phyloP scores from a whole-genome alignment of 2,329 filamentous ascomycete species.

The Stagonosporopsis tanaceti region DNA sequence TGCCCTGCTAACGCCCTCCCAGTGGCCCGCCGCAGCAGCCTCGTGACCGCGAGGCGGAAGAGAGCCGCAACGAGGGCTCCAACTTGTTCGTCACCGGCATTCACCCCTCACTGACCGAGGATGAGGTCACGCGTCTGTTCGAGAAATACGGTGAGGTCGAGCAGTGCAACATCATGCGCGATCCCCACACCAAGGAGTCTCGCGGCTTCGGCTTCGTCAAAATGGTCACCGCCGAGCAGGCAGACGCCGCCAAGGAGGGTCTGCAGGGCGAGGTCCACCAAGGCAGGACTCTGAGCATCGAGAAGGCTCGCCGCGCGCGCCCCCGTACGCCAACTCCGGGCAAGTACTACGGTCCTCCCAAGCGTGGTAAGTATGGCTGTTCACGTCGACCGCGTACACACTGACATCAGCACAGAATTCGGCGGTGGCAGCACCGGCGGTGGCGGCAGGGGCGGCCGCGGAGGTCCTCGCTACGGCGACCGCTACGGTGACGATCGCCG shows the following conservation, averaged over 20 bases:
- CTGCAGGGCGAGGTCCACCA: slow-evolving; percentile 95
- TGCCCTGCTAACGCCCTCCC: slow-evolving; percentile 31
- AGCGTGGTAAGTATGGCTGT: slow-evolving; percentile 76
- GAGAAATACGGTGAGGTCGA: slow-evolving; percentile 99
- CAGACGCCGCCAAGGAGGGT: slow-evolving; percentile 95
- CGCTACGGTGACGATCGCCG: slow-evolving; percentile 57
- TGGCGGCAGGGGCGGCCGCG: slow-evolving; percentile 55
- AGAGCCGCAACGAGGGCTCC: slow-evolving; percentile 88
- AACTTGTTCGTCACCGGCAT: slow-evolving; percentile 99
- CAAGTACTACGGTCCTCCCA: slow-evolving; percentile 98
- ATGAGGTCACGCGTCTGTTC: slow-evolving; percentile 92
- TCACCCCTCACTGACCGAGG: slow-evolving; percentile 87
- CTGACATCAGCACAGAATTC: slow-evolving; percentile 51
- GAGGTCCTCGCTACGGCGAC: slow-evolving; percentile 60
- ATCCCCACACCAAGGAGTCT: slow-evolving; percentile 97
- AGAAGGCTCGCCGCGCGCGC: slow-evolving; percentile 95
- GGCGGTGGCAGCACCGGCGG: slow-evolving; percentile 53
- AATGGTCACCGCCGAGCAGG: slow-evolving; percentile 94
- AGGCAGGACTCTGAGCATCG: slow-evolving; percentile 94
- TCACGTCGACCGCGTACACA: not conserved
- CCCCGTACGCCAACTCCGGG: slow-evolving; percentile 96
- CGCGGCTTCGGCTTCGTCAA: slow-evolving; percentile 99
- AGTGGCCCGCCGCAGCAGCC: slow-evolving; percentile 59
- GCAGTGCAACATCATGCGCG: slow-evolving; percentile 99
- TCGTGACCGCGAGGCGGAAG: slow-evolving; percentile 72